These are phyloP conservation scores for Boeremia exigua DNA, from an alignment of 2,329 filamentous ascomycete species.

Conservation along the genomic window DNA sequence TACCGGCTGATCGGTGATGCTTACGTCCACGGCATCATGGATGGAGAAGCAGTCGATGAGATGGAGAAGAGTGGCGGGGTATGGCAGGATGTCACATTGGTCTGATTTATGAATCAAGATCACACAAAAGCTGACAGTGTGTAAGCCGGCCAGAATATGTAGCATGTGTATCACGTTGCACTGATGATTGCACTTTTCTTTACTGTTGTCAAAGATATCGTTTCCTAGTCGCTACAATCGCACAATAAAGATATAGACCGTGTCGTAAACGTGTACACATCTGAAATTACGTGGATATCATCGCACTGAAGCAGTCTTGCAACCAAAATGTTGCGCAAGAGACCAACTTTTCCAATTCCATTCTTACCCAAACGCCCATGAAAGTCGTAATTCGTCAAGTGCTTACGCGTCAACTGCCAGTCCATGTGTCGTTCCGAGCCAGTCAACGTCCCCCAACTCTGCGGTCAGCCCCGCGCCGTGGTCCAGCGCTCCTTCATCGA, in stretches of 20 bases:
- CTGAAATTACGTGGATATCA: background rate
- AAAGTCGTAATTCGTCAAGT: background rate
- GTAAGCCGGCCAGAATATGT: too few relatives aligned
- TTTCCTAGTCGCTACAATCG: too few relatives aligned
- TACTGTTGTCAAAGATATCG: too few relatives aligned
- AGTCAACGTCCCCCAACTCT: conserved; percentile 22
- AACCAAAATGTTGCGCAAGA: background rate
- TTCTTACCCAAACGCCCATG: background rate
- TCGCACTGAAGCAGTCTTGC: conserved; percentile 2
- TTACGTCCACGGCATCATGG: background rate
- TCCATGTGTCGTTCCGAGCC: conserved; percentile 23
- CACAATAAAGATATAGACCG: background rate
- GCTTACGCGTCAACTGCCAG: conserved; percentile 19
- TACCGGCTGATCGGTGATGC: background rate
- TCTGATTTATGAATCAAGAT: too few relatives aligned
- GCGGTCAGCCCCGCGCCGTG: conserved; percentile 10
- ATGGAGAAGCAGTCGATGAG: background rate
- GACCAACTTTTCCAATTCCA: background rate
- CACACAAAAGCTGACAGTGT: too few relatives aligned
- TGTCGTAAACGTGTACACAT: background rate
- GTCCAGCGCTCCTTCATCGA: conserved; percentile 38
- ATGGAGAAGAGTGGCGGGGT: background rate
- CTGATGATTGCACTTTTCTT: too few relatives aligned
- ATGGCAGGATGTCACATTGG: background rate
- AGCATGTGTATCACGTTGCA: too few relatives aligned